A percentile compares a stretch with the other conserved stretches of the same genome.
Conservation (phyloP, 331 rosid species). For the Stylosanthes scabra region DNA sequence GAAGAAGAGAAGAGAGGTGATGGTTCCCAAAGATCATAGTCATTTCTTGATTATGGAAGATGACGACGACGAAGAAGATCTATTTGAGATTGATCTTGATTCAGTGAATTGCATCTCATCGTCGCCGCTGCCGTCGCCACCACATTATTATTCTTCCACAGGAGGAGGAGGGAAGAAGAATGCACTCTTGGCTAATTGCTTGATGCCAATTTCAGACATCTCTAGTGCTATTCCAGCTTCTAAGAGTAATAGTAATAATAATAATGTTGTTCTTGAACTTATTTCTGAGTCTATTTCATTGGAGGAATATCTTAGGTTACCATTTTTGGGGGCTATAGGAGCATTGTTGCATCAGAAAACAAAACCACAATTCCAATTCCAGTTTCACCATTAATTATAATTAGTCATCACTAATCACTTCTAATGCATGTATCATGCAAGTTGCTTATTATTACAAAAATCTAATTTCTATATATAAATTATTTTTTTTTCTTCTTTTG, state of each 20-base stretch:
- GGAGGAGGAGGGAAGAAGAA: slow-evolving; percentile 16
- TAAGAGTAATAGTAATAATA: neutral
- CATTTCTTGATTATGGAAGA: slow-evolving; percentile 50
- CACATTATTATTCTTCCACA: slow-evolving; percentile 44
- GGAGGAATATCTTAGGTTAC: slow-evolving; percentile 55
- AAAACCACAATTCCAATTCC: slow-evolving; percentile 37
- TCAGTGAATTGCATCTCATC: slow-evolving; percentile 54
- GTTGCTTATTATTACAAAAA: neutral
- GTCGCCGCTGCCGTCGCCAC: slow-evolving; percentile 34
- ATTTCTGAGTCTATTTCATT: slow-evolving; percentile 45
- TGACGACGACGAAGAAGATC: slow-evolving; percentile 84
- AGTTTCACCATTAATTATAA: slow-evolving; percentile 36
- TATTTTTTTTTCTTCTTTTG: no score
- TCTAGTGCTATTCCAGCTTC: slow-evolving; percentile 69
- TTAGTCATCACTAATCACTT: neutral
- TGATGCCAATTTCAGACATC: slow-evolving; percentile 70
- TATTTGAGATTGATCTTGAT: slow-evolving; percentile 80
- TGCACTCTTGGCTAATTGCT: slow-evolving; percentile 83
- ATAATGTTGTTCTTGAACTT: slow-evolving; percentile 15
- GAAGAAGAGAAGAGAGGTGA: neutral
- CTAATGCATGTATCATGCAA: neutral
- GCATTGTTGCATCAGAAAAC: slow-evolving; percentile 31
- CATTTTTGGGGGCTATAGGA: slow-evolving; percentile 45
- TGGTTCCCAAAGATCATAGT: slow-evolving; percentile 15
- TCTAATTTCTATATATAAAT: no score